Evolutionary conservation across 257 asterid genomes (phyloP).

Genomic region (Mitragyna speciosa): DNA sequence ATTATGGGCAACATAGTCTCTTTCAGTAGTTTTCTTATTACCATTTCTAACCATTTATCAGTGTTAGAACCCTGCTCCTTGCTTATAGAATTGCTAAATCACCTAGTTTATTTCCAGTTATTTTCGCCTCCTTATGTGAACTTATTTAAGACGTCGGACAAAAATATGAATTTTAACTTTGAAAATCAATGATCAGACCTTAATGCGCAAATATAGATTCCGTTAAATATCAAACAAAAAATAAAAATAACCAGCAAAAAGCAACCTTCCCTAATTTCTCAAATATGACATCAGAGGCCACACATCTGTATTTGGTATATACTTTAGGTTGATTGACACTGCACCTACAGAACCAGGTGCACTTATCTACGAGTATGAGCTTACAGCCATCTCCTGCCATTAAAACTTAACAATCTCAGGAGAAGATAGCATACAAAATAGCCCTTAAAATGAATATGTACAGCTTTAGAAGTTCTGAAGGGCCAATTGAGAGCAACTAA

Average conservation of each 20-base stretch:
- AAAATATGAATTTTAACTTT: neutral
- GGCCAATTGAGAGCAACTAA: neutral
- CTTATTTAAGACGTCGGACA: neutral
- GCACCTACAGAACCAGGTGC: neutral
- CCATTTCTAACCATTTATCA: too few relatives aligned
- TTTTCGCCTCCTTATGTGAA: neutral
- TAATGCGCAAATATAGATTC: neutral
- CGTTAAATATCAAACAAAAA: neutral
- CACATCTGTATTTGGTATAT: neutral
- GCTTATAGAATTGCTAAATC: neutral
- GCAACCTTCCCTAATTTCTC: neutral
- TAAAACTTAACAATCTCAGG: neutral
- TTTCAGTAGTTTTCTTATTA: neutral
- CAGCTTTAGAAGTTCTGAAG: neutral
- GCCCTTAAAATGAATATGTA: neutral
- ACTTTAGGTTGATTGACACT: neutral
- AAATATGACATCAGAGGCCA: too few relatives aligned
- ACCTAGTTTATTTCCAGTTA: neutral
- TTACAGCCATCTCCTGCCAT: neutral
- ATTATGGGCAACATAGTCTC: neutral
- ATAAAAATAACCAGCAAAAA: neutral
- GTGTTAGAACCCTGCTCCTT: neutral
- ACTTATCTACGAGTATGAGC: neutral
- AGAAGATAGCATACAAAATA: neutral
- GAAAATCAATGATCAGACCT: neutral